Evolutionary conservation across 148 eudicot genomes (phyloP), one percentile per base, ranked within the genome.

Genomic region (Limonium bicolor): DNA sequence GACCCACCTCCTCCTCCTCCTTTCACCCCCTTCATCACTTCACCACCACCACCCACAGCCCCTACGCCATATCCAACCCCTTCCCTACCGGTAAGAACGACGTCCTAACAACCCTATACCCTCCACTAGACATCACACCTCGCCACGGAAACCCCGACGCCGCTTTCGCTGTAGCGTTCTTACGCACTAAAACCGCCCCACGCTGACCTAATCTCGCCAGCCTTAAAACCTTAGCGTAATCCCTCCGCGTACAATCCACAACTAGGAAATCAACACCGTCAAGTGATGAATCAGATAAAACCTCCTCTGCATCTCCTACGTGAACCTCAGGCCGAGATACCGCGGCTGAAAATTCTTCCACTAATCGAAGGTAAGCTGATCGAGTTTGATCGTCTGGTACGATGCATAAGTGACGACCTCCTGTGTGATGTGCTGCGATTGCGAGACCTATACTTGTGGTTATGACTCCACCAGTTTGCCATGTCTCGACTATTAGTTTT

Each of bases 171-270:
- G 53, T 69, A 4, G 76, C 82, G 45, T 87, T 78, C 51, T 87
- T 87, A 46, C 80, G 64, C 9, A 79, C 68, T 66, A 87, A 42
- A 26, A 87, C 96, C 0, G 94, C 96, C n/a, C 96, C 96, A 26
- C 74, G 59, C 4, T 57, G 31, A 15, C 94, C 76, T 6, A 87
- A 46, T 46, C 58, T 71, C 10, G 88, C 90, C 15, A 45, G 60
- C 58, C 69, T 53, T 7, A 82, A 21, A 13, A 79, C 65, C 46
- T 63, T 63, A 4, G 56, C 47, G 10, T 71, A 63, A 27, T 79
- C 80, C 29, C 58, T 48, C 1, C 55, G 16, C 18, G 52, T 55
- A 20, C 70, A 56, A 43, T 87, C 85, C 22, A 82, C 71, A 13
- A 87, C 86, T 34, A 79, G 27, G 31, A 87, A 87, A 55, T 82